Percentiles rank a stretch among this genome's conserved stretches.
phyloP scores from a whole-genome alignment of 768 basidiomycete species.

The Tulasnella sp. region DNA sequence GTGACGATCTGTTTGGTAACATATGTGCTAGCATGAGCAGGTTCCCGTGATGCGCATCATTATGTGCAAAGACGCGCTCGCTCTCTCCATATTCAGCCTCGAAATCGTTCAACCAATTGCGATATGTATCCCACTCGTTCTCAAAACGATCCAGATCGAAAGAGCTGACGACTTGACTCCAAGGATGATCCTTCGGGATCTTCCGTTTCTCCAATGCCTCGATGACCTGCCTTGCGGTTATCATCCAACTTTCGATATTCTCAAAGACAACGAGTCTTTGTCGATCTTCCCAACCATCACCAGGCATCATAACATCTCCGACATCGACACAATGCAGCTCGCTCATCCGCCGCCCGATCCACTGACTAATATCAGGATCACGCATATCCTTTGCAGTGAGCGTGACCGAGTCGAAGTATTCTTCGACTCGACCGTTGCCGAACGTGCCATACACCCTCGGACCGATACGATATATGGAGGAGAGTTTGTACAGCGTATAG shows the following conservation, averaged over 20 bases:
- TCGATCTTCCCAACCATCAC: constrained; percentile 36
- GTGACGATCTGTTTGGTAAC: constrained; percentile 50
- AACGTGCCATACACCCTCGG: constrained; percentile 92
- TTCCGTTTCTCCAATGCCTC: constrained; percentile 30
- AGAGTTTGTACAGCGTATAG: constrained; percentile 78
- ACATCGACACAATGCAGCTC: constrained; percentile 92
- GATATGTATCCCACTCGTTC: constrained; percentile 55
- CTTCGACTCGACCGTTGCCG: constrained; percentile 87
- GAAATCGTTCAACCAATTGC: constrained; percentile 53
- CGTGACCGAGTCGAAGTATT: constrained; percentile 85
- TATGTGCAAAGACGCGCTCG: constrained; percentile 74
- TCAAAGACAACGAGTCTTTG: constrained; percentile 41
- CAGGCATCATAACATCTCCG: constrained; percentile 43
- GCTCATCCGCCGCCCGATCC: constrained; percentile 91
- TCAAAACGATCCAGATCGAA: constrained; percentile 59
- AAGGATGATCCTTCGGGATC: constrained; percentile 15
- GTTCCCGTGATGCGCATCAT: constrained; percentile 95
- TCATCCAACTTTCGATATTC: constrained; percentile 65
- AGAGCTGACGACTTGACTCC: constrained; percentile 27
- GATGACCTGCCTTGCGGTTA: constrained; percentile 63
- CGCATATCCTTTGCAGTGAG: constrained; percentile 70
- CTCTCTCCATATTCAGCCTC: constrained; percentile 52
- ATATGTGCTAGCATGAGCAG: constrained; percentile 57
- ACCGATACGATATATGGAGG: constrained; percentile 78
- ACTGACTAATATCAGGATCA: constrained; percentile 61